Evolutionary conservation across 768 basidiomycete species (phyloP).

Genomic region (Rhodosporidiobolus sp.): DNA sequence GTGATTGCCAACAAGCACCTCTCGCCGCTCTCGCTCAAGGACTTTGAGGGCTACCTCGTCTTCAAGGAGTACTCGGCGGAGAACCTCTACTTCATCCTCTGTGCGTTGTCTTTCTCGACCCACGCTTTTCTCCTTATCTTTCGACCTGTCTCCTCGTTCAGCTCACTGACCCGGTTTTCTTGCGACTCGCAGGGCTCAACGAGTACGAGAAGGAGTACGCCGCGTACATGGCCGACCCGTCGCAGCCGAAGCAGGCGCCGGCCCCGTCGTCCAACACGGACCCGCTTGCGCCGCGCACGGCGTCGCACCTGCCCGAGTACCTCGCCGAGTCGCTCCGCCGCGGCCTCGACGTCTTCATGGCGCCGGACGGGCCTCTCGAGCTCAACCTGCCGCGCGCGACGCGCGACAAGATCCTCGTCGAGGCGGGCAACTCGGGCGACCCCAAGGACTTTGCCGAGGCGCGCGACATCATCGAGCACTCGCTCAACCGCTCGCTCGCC

Average conservation of each 20-base stretch:
- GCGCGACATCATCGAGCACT: constrained; percentile 37
- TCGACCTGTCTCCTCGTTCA: neutral
- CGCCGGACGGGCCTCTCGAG: constrained; percentile 39
- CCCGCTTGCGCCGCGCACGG: constrained; percentile 23
- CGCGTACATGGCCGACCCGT: constrained; percentile 19
- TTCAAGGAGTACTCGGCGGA: constrained; percentile 41
- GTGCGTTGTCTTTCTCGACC: neutral
- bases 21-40: constrained; percentile 36
- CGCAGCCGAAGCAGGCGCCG: neutral
- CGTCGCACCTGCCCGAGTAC: constrained; percentile 38
- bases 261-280: constrained; percentile 12
- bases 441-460: constrained; percentile 38
- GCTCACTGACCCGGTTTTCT: neutral
- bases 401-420: constrained; percentile 37
- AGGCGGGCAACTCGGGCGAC: constrained; percentile 33
- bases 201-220: constrained; percentile 37
- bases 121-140: neutral
- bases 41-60: constrained; percentile 41
- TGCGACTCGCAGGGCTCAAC: constrained; percentile 24
- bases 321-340: constrained; percentile 38
- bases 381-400: constrained; percentile 37
- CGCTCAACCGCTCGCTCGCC: constrained; percentile 30
- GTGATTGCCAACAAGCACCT: constrained; percentile 40
- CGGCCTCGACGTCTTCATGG: constrained; percentile 40
- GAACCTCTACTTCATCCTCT: constrained; percentile 41